These are phyloP conservation scores for Crassisporium funariophilum DNA, from an alignment of 768 basidiomycete species.

Conservation along the genomic window DNA sequence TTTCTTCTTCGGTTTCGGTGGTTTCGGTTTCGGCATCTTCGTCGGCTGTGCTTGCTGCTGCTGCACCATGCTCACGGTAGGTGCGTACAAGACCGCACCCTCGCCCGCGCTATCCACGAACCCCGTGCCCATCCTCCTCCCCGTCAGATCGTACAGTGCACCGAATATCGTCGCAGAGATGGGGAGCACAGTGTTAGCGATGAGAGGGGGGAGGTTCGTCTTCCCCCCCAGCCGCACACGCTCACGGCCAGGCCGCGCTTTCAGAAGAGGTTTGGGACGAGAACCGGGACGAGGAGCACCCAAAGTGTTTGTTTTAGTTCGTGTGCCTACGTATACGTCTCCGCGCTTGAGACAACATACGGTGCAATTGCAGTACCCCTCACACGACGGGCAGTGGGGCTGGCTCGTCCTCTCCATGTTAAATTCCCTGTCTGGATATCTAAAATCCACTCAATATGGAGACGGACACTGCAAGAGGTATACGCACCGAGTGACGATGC, in stretches of 20 bases:
- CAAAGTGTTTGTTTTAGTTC: neutral
- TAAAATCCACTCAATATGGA: conserved; percentile 7
- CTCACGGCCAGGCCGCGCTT: neutral
- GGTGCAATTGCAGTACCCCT: conserved; percentile 51
- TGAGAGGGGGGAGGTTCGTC: conserved; percentile 1
- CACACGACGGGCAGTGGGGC: conserved; percentile 56
- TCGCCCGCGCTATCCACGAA: conserved; percentile 23
- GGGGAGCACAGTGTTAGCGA: neutral
- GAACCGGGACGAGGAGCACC: neutral
- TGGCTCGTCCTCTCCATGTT: conserved; percentile 26
- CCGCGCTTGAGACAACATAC: conserved; percentile 45
- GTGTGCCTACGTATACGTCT: conserved; percentile 43
- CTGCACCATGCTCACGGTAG: too few species aligned
- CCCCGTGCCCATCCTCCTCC: conserved; percentile 28
- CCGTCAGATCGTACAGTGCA: conserved; percentile 30
- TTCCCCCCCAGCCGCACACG: conserved; percentile 4
- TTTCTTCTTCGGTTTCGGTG: too few species aligned
- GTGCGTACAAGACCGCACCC: conserved; percentile 22
- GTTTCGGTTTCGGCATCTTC: neutral
- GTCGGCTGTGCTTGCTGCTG: too few species aligned
- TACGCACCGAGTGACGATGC: conserved; percentile 20
- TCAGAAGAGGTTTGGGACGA: neutral
- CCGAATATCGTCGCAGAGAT: conserved; percentile 30
- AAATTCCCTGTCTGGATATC: conserved; percentile 29
- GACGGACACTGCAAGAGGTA: neutral